Evolutionary conservation across 352 stramenopile species (phyloP), one percentile per base, ranked within the genome.

Genomic region (Phytophthora quininea): DNA sequence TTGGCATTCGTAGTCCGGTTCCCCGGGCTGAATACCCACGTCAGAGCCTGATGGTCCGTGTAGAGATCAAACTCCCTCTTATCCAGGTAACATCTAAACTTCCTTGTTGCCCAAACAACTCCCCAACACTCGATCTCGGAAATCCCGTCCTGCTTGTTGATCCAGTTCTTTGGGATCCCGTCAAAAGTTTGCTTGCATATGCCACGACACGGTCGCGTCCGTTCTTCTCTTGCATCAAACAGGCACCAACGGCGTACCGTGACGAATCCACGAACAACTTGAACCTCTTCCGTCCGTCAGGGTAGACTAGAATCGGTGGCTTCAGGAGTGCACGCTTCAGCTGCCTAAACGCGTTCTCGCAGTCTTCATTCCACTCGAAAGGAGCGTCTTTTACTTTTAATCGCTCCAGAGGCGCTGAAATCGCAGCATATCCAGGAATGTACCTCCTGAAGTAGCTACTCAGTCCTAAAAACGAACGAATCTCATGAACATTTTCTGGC

Each of bases 81-180:
- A 11, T 40, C 35, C 35, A 40, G 10, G 35, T 40, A 40, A 40
- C 35, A 40, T 1, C 35, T 6, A 11, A 40, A 40, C 35, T 40
- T 40, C 6, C 35, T 6, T 11, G 10, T 60, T 2, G 37, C 14
- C 54, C 54, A 60, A 2, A 60, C 38, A 9, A 53, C 29, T 12
- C 40, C 29, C 42, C 42, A 60, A 33, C 40, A 60, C 15, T 60
- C 54, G 2, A 60, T 52, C 15, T 60, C 42, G 2, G 30, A 60
- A 6, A 42, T 52, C 0, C 42, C 42, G 9, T 60, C 54, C 32
- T 60, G 14, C 24, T 60, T 60, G 6, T 40, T 40, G 35, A 40
- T 40, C 35, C 35, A 40, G 35, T 40, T 40, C 35, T 40, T 11
- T 40, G 35, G 6, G 35, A 40, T 11, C 1, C 4, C 42, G 37